These are phyloP conservation scores for Liquidambar formosana DNA, from an alignment of 164 flowering plant species.

Conservation along the genomic window DNA sequence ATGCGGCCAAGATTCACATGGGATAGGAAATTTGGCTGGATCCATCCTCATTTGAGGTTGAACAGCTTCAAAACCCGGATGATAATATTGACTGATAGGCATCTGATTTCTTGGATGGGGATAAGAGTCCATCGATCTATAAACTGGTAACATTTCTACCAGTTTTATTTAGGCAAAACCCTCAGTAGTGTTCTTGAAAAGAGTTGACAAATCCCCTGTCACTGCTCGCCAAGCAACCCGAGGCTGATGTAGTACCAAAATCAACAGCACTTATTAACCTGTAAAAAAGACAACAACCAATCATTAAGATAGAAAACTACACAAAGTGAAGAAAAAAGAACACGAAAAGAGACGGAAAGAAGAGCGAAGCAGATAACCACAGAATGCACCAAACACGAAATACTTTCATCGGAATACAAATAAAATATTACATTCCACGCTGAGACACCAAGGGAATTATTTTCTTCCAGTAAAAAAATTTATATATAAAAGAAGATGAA, in stretches of 20 bases:
- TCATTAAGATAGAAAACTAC: too few relatives aligned
- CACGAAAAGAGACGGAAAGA: too few relatives aligned
- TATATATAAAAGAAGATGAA: background rate
- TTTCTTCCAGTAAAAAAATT: too few relatives aligned
- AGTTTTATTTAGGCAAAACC: background rate
- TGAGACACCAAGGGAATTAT: too few relatives aligned
- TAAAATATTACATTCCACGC: too few relatives aligned
- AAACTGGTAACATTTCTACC: conserved; percentile 33
- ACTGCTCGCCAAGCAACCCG: background rate
- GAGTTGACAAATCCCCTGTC: too few relatives aligned
- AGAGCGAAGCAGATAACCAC: too few relatives aligned
- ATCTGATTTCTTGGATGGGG: conserved; percentile 24
- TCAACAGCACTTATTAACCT: background rate
- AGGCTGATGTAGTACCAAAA: too few relatives aligned
- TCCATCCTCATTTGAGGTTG: conserved; percentile 31
- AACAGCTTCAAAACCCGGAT: conserved; percentile 20
- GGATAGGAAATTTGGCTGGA: conserved; percentile 7
- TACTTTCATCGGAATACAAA: too few relatives aligned
- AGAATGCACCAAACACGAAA: too few relatives aligned
- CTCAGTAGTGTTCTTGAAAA: background rate
- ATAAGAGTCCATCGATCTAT: conserved; percentile 31
- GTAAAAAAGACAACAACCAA: too few relatives aligned
- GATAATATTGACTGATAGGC: conserved; percentile 18
- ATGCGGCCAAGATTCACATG: conserved; percentile 27
- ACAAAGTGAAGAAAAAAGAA: too few relatives aligned